A percentile compares a stretch with the other conserved stretches of the same genome.
phyloP scores from a whole-genome alignment of 1,284 basidiomycete genomes.

The Schizophyllum amplum region DNA sequence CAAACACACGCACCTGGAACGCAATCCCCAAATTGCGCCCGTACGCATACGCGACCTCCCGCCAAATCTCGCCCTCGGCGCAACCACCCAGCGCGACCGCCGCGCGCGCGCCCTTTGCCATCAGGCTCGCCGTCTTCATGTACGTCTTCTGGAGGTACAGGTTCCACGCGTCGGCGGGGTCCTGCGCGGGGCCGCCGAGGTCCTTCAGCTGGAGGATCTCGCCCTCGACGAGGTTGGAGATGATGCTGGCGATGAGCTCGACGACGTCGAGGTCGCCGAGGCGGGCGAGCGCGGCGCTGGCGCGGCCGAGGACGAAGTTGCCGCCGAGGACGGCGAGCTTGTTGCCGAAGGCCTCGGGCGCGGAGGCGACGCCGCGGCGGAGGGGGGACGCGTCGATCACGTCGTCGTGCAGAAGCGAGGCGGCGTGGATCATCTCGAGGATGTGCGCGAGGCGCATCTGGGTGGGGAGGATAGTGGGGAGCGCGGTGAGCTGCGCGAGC shows the following conservation, averaged over 20 bases:
- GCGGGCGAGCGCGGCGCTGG: not conserved
- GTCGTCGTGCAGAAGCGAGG: not conserved
- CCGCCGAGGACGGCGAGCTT: not conserved
- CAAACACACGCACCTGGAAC: conserved; percentile 69
- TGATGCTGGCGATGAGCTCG: not conserved
- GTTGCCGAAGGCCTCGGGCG: not conserved
- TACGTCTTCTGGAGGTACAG: conserved; percentile 93
- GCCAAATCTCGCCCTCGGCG: conserved; percentile 73
- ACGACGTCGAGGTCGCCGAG: not conserved
- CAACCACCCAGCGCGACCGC: conserved; percentile 88
- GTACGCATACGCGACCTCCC: conserved; percentile 91
- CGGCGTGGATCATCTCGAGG: not conserved
- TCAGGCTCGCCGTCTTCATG: conserved; percentile 92
- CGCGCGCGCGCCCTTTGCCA: conserved; percentile 89
- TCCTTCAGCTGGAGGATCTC: not conserved
- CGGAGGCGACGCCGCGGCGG: not conserved
- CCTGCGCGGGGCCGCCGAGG: too few species aligned
- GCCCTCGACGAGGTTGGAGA: not conserved
- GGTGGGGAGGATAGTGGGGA: conserved; percentile 20
- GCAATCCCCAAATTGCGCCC: conserved; percentile 89
- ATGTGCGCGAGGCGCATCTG: not conserved
- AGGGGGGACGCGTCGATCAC: not conserved
- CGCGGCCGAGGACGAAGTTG: not conserved
- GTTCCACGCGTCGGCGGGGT: conserved; percentile 55
- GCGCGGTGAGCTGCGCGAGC: conserved; percentile 24